Conservation (phyloP, 108 stramenopile species). For the Nannochloropsis salina region DNA sequence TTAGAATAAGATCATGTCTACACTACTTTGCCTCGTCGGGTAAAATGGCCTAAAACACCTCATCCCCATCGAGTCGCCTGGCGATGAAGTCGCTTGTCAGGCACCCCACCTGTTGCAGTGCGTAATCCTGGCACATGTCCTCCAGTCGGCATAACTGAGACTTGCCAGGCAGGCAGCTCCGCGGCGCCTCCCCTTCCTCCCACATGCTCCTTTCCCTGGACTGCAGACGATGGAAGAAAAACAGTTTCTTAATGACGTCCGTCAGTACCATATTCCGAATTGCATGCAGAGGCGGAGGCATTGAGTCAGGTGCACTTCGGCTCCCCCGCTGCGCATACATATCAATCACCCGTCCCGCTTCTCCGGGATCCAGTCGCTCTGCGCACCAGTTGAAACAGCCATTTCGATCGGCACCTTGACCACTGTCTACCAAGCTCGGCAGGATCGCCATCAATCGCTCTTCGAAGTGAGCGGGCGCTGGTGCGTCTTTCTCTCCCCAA, state of each 20-base stretch:
- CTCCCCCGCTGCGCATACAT: not conserved
- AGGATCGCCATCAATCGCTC: not conserved
- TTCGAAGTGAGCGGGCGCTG: not conserved
- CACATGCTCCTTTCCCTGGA: not conserved
- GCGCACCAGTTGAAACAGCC: not conserved
- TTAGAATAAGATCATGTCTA: too few species aligned
- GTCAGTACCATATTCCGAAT: not conserved
- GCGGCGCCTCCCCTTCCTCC: not conserved
- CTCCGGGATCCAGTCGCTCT: not conserved
- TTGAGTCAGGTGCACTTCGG: not conserved
- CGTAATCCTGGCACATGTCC: not conserved
- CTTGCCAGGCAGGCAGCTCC: not conserved
- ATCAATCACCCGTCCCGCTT: not conserved
- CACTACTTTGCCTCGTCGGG: too few species aligned
- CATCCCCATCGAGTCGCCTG: not conserved
- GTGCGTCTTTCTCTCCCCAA: not conserved
- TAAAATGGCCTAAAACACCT: not conserved
- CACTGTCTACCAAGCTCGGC: not conserved
- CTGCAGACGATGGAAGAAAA: not conserved
- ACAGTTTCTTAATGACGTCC: not conserved
- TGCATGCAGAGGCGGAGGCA: not conserved
- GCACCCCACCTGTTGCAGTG: not conserved
- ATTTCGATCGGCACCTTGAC: not conserved
- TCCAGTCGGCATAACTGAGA: not conserved
- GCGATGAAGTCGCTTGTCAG: not conserved